Evolutionary conservation across 176 grass and related monocot species (phyloP), one percentile per base, ranked within the genome.

Genomic region (Oryza glumipatula): DNA sequence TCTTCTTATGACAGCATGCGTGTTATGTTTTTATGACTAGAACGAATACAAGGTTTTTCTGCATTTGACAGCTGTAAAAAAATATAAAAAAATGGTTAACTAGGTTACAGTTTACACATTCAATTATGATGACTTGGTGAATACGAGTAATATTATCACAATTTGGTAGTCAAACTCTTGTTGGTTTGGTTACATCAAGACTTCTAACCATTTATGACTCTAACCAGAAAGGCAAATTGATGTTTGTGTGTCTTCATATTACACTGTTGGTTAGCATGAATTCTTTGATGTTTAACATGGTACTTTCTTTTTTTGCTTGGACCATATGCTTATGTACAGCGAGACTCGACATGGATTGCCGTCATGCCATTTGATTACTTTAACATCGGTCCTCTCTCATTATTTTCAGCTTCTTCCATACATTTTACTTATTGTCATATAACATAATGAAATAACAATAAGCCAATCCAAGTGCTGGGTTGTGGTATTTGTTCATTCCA

Each of bases 141-240:
- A 86, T 47, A 78, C 58, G 19, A 8, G 32, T 35, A 68, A 73
- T 73, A 17, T 58, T 72, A 1, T 56, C 19, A 73, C 43, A 67
- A 24, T 67, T 56, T 86, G 67, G 17, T 33, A 4, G 52, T 19
- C 11, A 74, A 74, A 45, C 2, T 68, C 19, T 79, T 38, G 15
- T 58, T 56, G 4, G 23, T 41, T 81, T 61, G 61, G 63, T 80
- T 26, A 77, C 70, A 65, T 38, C 26, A 65, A 63, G 23, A 65
- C 72, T 33, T n/a, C 32, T 21, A 2, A 74, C 52, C 65, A n/a
- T 44, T 13, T 68, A 17, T 19, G 21, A 45, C n/a, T 79, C 44
- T 64, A 82, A 72, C 67, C n/a, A 65, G 43, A 88, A 68, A 78
- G 44, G 19, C 38, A 28, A 70, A 48, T 67, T 80, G 28, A 70